phyloP scores from a whole-genome alignment of 2,329 filamentous ascomycete genomes.

The Fusarium bulbicola region DNA sequence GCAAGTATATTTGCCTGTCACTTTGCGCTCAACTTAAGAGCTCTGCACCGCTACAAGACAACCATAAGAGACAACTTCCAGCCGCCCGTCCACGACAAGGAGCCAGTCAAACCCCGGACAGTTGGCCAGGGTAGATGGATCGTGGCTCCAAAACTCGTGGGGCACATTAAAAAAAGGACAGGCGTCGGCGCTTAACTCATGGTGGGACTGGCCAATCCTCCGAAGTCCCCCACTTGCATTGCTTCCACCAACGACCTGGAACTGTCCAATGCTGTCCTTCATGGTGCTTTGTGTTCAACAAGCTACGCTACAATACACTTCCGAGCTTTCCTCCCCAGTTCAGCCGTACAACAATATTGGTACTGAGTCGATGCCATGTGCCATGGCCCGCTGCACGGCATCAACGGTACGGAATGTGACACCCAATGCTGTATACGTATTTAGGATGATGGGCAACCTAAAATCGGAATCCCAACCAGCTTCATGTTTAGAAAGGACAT shows the following conservation, averaged over 20 bases:
- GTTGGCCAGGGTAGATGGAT: conserved; percentile 37
- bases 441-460: conserved; percentile 25
- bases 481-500: conserved; percentile 2
- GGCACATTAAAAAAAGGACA: conserved; percentile 60
- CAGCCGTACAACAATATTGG: conserved; percentile 1
- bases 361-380: conserved; percentile 28
- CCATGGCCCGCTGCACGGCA: conserved; percentile 31
- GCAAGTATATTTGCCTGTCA: conserved; percentile 22
- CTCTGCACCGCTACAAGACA: conserved; percentile 14
- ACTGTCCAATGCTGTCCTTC: conserved; percentile 18
- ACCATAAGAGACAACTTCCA: conserved; percentile 23
- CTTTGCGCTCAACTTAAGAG: conserved; percentile 24
- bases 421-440: conserved; percentile 24
- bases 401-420: conserved; percentile 39
- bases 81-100: conserved; percentile 25
- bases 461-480: conserved; percentile 22
- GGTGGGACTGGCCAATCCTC: conserved; percentile 44
- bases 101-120: conserved; percentile 34
- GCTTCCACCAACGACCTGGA: conserved; percentile 54
- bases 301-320: background rate
- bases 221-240: conserved; percentile 42
- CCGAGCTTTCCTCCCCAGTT: background rate
- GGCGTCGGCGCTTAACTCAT: conserved; percentile 66
- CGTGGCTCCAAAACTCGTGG: conserved; percentile 46
- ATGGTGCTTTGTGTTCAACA: conserved; percentile 6